Evolutionary conservation across 2,329 filamentous ascomycete genomes (phyloP), one percentile per base, ranked within the genome.

Genomic region (Epichloe scottii): DNA sequence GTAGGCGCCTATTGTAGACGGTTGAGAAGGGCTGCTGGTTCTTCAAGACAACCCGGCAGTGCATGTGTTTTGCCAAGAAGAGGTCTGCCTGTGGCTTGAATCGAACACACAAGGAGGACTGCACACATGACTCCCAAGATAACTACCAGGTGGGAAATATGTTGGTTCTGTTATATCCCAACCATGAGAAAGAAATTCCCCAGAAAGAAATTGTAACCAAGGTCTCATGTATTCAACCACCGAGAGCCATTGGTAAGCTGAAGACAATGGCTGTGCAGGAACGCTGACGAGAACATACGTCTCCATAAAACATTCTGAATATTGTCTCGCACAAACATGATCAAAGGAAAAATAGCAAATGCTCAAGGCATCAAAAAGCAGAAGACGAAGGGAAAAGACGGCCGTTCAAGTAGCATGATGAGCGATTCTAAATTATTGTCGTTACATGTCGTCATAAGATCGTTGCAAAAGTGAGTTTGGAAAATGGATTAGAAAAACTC

Each of bases 371-470:
- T 26, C 12, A 26, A 39, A 39, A 47, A 34, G 37, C 38, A 17
- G 40, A 10, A 19, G 40, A 49, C 37, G 38, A 51, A 50, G 23
- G 26, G 34, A 47, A 19, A 19, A 47, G 37, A 8, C 37, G 35
- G 53, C 48, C 44, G 46, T 48, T 42, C 17, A 19, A 40, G 35
- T 40, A 48, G 46, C 35, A 53, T 38, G 44, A 49, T 43, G 46
- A 33, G 45, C 43, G 49, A 48, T 48, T 58, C 55, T 57, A 58
- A 50, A 56, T 47, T 41, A n/a, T 35, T 30, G 50, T 57, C 56
- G 55, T 58, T 55, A 57, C 56, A 50, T 57, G 51, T 61, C 58
- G 53, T 60, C 54, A 55, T 60, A 54, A 58, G 56, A 51, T 60
- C 59, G 57, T 61, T 53, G 51, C 51, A 58, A 56, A 54, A 53